A percentile compares a stretch with the other conserved stretches of the same genome.
Evolutionary conservation across 1,284 basidiomycete genomes (phyloP).

Genomic region (Ceratobasidium sp.): DNA sequence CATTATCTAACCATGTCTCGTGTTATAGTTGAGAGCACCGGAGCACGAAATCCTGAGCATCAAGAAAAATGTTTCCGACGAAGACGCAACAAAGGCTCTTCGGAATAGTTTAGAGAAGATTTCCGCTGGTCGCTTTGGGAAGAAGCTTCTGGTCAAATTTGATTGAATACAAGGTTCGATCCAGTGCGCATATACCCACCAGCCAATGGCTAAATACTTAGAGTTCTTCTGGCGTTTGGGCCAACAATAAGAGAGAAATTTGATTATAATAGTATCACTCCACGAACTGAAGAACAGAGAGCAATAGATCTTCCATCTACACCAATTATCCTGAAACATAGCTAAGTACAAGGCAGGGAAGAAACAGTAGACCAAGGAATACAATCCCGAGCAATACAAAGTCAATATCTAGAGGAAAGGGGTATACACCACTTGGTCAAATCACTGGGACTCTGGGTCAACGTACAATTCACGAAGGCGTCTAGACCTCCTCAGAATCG

Average conservation of each 20-base stretch:
- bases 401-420: not conserved
- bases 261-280: slow-evolving; percentile 4
- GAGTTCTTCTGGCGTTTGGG: too few relatives aligned
- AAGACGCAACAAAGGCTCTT: slow-evolving; percentile 59
- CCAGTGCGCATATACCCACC: not conserved
- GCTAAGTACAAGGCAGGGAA: not conserved
- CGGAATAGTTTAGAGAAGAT: slow-evolving; percentile 59
- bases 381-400: not conserved
- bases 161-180: slow-evolving; percentile 47
- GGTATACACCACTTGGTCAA: too few relatives aligned
- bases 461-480: not conserved
- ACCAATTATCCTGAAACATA: not conserved
- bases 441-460: too few relatives aligned
- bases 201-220: not conserved
- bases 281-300: too few relatives aligned
- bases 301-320: too few relatives aligned
- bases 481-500: not conserved
- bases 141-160: slow-evolving; percentile 72
- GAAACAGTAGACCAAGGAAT: not conserved
- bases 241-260: not conserved
- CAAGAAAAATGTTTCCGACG: slow-evolving; percentile 57
- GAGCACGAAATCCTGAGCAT: slow-evolving; percentile 71
- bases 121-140: slow-evolving; percentile 65
- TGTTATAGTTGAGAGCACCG: slow-evolving; percentile 66
- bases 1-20: not conserved